Conservation (phyloP, 2,329 filamentous ascomycete species). For the Aspergillus tubingensis region DNA sequence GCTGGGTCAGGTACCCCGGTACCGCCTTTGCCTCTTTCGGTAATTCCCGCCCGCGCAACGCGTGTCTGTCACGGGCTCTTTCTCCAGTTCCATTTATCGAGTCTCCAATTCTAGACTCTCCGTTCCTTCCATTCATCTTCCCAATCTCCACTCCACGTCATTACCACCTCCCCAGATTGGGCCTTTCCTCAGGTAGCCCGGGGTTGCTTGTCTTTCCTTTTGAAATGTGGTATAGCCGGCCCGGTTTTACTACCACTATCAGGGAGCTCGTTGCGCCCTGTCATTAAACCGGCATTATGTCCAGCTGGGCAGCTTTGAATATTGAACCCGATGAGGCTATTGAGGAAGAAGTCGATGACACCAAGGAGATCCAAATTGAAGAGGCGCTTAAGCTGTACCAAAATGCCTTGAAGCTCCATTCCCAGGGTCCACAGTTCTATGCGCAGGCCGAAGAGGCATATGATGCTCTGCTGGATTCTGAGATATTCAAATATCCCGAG, state of each 20-base stretch:
- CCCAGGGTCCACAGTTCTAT: constrained; percentile 77
- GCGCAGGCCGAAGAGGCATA: constrained; percentile 79
- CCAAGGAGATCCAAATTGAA: constrained; percentile 94
- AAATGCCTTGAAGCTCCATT: constrained; percentile 83
- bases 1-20: constrained; percentile 22
- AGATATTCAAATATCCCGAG: constrained; percentile 91
- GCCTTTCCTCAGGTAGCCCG: constrained; percentile 4
- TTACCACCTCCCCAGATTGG: not conserved
- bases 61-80: constrained; percentile 17
- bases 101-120: constrained; percentile 6
- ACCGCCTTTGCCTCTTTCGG: constrained; percentile 21
- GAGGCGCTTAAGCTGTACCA: constrained; percentile 96
- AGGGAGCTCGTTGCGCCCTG: constrained; percentile 19
- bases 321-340: constrained; percentile 88
- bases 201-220: not conserved
- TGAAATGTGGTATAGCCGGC: constrained; percentile 25
- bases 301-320: constrained; percentile 83
- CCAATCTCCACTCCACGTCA: not conserved
- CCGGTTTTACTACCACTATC: constrained; percentile 8
- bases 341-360: constrained; percentile 91
- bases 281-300: constrained; percentile 39
- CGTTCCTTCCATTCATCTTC: not conserved
- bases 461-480: constrained; percentile 79
- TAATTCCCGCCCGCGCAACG: constrained; percentile 22
- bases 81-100: not conserved